Percentiles rank a stretch among this genome's conserved stretches.
Evolutionary conservation across 2,329 filamentous ascomycete species (phyloP).

Genomic region (Phoma herbarum): DNA sequence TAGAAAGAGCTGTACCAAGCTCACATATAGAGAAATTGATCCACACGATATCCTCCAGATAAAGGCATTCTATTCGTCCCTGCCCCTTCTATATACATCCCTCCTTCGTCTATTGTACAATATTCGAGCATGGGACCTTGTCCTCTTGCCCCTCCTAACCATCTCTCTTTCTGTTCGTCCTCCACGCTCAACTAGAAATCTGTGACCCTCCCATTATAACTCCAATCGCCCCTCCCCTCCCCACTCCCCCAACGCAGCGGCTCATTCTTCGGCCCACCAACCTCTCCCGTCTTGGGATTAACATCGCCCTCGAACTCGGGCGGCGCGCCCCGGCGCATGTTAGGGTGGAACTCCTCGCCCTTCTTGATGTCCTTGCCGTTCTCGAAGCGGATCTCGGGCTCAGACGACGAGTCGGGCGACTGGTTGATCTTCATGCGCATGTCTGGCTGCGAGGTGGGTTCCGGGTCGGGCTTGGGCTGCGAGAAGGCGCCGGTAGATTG

Average conservation of each 20-base stretch:
- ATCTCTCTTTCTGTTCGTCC: too few species aligned
- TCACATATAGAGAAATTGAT: background rate
- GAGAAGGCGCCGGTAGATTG: constrained; percentile 79
- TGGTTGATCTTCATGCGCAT: constrained; percentile 45
- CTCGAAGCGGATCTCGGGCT: constrained; percentile 10
- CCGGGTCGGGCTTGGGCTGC: constrained; percentile 63
- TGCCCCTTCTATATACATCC: background rate
- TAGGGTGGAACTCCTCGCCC: constrained; percentile 73
- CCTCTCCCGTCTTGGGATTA: constrained; percentile 94
- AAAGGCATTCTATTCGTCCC: too few species aligned
- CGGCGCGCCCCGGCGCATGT: constrained; percentile 77
- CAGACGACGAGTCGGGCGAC: constrained; percentile 32
- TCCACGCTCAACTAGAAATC: too few species aligned
- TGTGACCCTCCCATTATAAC: constrained; percentile 92
- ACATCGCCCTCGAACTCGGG: constrained; percentile 93
- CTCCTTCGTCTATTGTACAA: background rate
- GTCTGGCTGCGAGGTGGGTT: constrained; percentile 47
- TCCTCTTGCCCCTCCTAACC: too few species aligned
- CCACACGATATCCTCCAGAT: too few species aligned
- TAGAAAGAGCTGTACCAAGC: background rate
- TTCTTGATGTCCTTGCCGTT: constrained; percentile 55
- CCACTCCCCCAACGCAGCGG: constrained; percentile 82
- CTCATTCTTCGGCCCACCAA: constrained; percentile 97
- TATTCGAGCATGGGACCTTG: too few species aligned
- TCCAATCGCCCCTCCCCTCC: constrained; percentile 73